Conservation (phyloP, 257 asterid species). For the Capsicum pubescens region DNA sequence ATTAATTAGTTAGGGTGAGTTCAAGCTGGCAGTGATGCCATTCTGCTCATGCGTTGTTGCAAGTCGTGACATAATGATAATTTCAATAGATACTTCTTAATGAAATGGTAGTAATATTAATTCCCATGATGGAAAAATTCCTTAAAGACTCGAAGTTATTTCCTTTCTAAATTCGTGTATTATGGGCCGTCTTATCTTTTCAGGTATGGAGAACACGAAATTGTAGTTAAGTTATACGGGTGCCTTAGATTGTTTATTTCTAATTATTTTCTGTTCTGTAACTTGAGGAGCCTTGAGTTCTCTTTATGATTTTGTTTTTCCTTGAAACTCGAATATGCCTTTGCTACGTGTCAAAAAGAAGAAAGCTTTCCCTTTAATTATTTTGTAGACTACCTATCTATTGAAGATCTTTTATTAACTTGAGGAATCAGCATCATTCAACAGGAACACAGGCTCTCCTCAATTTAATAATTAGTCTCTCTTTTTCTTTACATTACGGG, state of each 20-base stretch:
- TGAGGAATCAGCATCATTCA: not conserved
- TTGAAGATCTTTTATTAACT: not conserved
- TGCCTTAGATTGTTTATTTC: not conserved
- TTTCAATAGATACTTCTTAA: not conserved
- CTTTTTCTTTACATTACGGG: conserved; percentile 40
- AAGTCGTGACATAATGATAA: not conserved
- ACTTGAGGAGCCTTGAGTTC: not conserved
- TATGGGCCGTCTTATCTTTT: not conserved
- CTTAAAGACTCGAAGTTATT: not conserved
- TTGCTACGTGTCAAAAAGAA: not conserved
- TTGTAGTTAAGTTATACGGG: not conserved
- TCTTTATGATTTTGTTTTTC: not conserved
- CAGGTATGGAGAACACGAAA: not conserved
- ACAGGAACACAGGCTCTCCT: not conserved
- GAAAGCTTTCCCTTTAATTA: not conserved
- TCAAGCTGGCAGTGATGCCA: not conserved
- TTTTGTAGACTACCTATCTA: not conserved
- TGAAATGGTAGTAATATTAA: not conserved
- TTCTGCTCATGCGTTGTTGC: not conserved
- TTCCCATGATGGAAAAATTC: not conserved
- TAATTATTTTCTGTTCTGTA: not conserved
- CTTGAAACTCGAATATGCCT: conserved; percentile 6
- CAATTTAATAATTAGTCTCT: conserved; percentile 25
- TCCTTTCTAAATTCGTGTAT: not conserved
- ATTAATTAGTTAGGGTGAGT: not conserved